These are phyloP conservation scores for Prunus salicina DNA, from an alignment of 306 rosid genomes.

Conservation along the genomic window DNA sequence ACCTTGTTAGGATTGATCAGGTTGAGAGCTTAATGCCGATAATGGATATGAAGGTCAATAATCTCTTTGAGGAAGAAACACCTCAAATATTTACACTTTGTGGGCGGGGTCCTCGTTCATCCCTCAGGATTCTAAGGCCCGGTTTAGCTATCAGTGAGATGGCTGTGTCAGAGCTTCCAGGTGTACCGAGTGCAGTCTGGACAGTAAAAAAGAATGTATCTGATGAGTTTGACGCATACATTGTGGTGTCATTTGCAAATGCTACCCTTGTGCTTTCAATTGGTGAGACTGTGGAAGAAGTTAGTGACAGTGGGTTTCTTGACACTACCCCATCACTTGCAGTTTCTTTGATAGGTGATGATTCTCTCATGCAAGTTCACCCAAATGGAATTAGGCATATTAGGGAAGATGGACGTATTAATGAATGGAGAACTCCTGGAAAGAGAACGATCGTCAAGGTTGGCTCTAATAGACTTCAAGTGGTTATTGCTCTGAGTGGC, in stretches of 20 bases:
- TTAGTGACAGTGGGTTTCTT: conserved; percentile 92
- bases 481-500: conserved; percentile 91
- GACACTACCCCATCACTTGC: conserved; percentile 94
- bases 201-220: conserved; percentile 88
- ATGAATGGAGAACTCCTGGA: conserved; percentile 99
- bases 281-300: conserved; percentile 99
- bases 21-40: conserved; percentile 93
- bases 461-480: conserved; percentile 91
- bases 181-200: conserved; percentile 95
- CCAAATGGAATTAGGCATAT: conserved; percentile 98
- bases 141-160: conserved; percentile 96
- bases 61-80: conserved; percentile 94
- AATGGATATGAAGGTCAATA: conserved; percentile 87
- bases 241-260: conserved; percentile 89
- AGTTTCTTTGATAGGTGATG: conserved; percentile 96
- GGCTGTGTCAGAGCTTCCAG: conserved; percentile 99
- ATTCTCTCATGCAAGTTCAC: conserved; percentile 99
- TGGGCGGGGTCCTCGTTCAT: conserved; percentile 95
- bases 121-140: conserved; percentile 90
- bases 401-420: conserved; percentile 97
- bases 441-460: conserved; percentile 90
- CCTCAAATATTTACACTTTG: conserved; percentile 93
- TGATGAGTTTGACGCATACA: conserved; percentile 94
- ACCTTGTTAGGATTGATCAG: conserved; percentile 93
- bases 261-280: conserved; percentile 96